Conservation (phyloP, 169 alveolate species). For the Eimeria necatrix region DNA sequence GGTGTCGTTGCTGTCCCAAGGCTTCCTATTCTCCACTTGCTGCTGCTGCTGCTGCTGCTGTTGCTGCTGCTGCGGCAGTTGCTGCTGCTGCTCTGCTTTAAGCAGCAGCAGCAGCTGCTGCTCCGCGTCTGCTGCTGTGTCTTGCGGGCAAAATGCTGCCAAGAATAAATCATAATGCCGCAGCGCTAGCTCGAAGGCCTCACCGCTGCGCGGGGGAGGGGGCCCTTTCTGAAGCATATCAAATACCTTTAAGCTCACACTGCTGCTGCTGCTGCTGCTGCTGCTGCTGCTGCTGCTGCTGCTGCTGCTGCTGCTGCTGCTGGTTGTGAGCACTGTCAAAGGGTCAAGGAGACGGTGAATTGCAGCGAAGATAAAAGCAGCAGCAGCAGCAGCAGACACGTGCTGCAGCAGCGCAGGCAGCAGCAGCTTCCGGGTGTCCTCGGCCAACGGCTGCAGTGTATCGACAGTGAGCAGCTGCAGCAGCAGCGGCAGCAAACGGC, state of each 20-base stretch:
- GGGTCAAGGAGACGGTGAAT: not conserved
- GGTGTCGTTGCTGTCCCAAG: not conserved
- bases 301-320: constrained; percentile 13
- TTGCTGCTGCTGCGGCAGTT: not conserved
- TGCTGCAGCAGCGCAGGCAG: not conserved
- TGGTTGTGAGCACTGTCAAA: not conserved
- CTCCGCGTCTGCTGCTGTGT: not conserved
- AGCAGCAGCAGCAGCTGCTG: not conserved
- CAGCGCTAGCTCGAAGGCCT: not conserved
- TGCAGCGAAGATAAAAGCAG: constrained; percentile 20
- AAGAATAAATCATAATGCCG: not conserved
- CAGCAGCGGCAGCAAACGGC: not conserved
- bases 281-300: constrained; percentile 24
- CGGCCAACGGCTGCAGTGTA: constrained; percentile 35
- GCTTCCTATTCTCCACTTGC: not conserved
- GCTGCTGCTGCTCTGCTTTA: not conserved
- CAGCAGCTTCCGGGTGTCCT: not conserved
- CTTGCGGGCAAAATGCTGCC: not conserved
- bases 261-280: constrained; percentile 29
- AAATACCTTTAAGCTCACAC: not conserved
- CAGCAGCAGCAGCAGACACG: not conserved
- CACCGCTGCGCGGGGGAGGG: not conserved
- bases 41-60: not conserved
- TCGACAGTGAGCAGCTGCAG: not conserved
- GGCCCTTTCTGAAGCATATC: not conserved